Evolutionary conservation across 1,284 basidiomycete species (phyloP).

Genomic region (Violaceomyces palustris): DNA sequence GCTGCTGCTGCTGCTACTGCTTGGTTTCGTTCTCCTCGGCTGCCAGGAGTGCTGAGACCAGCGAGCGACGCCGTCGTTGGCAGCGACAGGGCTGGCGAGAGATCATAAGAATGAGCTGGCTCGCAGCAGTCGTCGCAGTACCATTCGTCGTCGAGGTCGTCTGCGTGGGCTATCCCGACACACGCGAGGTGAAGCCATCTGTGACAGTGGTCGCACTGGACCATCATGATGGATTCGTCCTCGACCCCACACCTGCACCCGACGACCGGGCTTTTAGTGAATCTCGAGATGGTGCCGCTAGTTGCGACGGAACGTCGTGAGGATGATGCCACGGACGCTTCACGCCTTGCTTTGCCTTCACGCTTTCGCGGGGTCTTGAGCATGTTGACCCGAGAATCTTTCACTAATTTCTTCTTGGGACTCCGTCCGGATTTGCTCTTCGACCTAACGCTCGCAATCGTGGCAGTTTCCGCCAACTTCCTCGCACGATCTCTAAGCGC

Average conservation of each 20-base stretch:
- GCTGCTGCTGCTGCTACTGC: slow-evolving; percentile 15
- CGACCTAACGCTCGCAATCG: slow-evolving; percentile 3
- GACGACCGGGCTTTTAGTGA: slow-evolving; percentile 21
- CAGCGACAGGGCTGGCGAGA: slow-evolving; percentile 27
- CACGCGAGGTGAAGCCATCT: slow-evolving; percentile 51
- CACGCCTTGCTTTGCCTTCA: no score
- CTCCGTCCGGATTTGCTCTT: slow-evolving; percentile 15
- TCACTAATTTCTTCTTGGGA: slow-evolving; percentile 6
- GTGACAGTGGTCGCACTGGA: slow-evolving; percentile 50
- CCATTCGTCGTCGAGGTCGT: slow-evolving; percentile 50
- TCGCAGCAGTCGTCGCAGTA: slow-evolving; percentile 44
- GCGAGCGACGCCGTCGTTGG: slow-evolving; percentile 22
- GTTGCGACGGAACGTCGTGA: slow-evolving; percentile 25
- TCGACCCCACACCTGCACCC: slow-evolving; percentile 35
- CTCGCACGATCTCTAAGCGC: slow-evolving; percentile 36
- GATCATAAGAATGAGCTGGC: slow-evolving; percentile 18
- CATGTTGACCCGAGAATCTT: neutral
- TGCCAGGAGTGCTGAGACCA: slow-evolving; percentile 28
- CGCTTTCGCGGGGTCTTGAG: slow-evolving; percentile 3
- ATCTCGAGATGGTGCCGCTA: slow-evolving; percentile 16
- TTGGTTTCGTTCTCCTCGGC: slow-evolving; percentile 19
- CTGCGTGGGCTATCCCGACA: slow-evolving; percentile 42
- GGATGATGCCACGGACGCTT: slow-evolving; percentile 18
- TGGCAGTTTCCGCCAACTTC: slow-evolving; percentile 12
- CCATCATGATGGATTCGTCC: slow-evolving; percentile 42